A percentile compares a stretch with the other conserved stretches of the same genome.
Conservation (phyloP, 331 rosid species). For the Pyracantha coccinea region DNA sequence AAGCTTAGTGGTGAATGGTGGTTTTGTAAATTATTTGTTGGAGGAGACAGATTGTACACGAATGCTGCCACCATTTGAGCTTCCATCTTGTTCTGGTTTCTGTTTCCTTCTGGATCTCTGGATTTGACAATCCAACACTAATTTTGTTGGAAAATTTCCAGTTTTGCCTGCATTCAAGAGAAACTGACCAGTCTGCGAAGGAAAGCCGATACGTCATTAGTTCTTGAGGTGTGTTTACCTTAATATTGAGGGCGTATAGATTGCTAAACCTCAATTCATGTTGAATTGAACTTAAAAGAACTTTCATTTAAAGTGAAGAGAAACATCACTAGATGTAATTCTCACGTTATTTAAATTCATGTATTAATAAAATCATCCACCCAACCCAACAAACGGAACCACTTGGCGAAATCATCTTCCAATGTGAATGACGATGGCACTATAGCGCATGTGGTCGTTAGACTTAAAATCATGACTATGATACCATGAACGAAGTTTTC, state of each 20-base stretch:
- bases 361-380: neutral
- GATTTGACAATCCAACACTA: no score
- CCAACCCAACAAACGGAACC: neutral
- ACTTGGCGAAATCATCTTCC: no score
- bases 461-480: neutral
- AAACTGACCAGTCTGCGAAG: neutral
- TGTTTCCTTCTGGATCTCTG: neutral
- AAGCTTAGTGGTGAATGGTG: conserved; percentile 12
- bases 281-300: neutral
- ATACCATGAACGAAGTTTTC: no score
- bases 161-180: no score
- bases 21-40: neutral
- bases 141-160: no score
- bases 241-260: neutral
- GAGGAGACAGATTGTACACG: neutral
- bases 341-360: no score
- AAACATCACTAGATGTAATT: no score
- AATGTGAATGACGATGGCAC: no score
- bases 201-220: neutral
- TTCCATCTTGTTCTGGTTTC: neutral
- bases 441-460: no score
- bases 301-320: no score
- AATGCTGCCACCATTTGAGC: neutral
- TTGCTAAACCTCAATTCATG: neutral
- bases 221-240: neutral